Evolutionary conservation across 2,329 filamentous ascomycete species (phyloP).

Genomic region (Volutella citrinella): DNA sequence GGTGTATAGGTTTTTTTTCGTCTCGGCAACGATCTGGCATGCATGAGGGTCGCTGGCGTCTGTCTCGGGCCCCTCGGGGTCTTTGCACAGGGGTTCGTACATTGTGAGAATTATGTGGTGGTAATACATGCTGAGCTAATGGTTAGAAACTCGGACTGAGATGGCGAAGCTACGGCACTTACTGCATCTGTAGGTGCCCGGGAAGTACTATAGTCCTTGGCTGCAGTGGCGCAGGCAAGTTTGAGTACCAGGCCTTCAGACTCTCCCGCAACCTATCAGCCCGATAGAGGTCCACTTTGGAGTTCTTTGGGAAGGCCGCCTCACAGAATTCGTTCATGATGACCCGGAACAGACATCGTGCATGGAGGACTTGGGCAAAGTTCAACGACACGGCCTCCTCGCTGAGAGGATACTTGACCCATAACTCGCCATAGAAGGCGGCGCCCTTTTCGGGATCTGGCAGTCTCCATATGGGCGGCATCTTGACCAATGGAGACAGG

Average conservation of each 20-base stretch:
- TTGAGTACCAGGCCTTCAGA: conserved; percentile 27
- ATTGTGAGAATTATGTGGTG: conserved; percentile 23
- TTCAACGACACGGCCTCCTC: conserved; percentile 16
- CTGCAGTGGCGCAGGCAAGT: conserved; percentile 22
- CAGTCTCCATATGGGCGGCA: conserved; percentile 27
- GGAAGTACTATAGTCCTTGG: conserved; percentile 30
- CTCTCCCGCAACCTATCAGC: conserved; percentile 18
- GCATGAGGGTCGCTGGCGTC: too few species aligned
- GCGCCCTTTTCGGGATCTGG: conserved; percentile 23
- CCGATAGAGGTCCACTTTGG: conserved; percentile 15
- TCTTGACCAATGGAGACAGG: conserved; percentile 24
- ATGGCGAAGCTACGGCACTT: conserved; percentile 8
- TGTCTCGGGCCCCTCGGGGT: rapidly evolving
- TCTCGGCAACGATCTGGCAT: conserved; percentile 18
- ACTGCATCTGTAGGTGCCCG: conserved; percentile 36
- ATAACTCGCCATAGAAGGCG: conserved; percentile 34
- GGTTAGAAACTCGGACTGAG: conserved; percentile 1
- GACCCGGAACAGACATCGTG: conserved; percentile 25
- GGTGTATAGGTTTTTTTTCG: conserved; percentile 20
- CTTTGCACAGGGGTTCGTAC: conserved; percentile 20
- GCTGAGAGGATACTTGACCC: conserved; percentile 32
- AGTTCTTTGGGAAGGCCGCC: conserved; percentile 11
- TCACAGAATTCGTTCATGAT: conserved; percentile 33
- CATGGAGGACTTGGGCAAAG: conserved; percentile 28
- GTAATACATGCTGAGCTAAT: conserved; percentile 19